phyloP scores from a whole-genome alignment of 176 grass and related monocot genomes.

The Sorghum bicolor region Sorghum_bicolor_NCBIv3 NC_012876.2:53990001-53990500 shows the following conservation, averaged over 20 bases:
- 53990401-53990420: slow-evolving; percentile 20
- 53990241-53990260: slow-evolving; percentile 44
- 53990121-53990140: slow-evolving; percentile 53
- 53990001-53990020: slow-evolving; percentile 58
- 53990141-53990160: slow-evolving; percentile 63
- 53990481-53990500: background rate
- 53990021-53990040: slow-evolving; percentile 59
- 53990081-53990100: slow-evolving; percentile 40
- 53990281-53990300: slow-evolving; percentile 60
- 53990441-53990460: background rate
- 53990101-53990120: slow-evolving; percentile 50
- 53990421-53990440: slow-evolving; percentile 10
- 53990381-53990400: slow-evolving; percentile 9
- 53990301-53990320: slow-evolving; percentile 53
- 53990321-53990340: slow-evolving; percentile 27
- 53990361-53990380: background rate
- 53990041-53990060: slow-evolving; percentile 60
- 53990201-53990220: slow-evolving; percentile 50
- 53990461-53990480: background rate
- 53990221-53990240: slow-evolving; percentile 47
- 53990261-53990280: slow-evolving; percentile 67
- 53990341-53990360: slow-evolving; percentile 1
- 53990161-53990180: slow-evolving; percentile 54
- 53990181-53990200: slow-evolving; percentile 54
- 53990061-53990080: slow-evolving; percentile 54